A percentile compares a stretch with the other conserved stretches of the same genome.
These are phyloP conservation scores for Pisolithus marmoratus DNA, from an alignment of 768 basidiomycete genomes.

Conservation along the genomic window DNA sequence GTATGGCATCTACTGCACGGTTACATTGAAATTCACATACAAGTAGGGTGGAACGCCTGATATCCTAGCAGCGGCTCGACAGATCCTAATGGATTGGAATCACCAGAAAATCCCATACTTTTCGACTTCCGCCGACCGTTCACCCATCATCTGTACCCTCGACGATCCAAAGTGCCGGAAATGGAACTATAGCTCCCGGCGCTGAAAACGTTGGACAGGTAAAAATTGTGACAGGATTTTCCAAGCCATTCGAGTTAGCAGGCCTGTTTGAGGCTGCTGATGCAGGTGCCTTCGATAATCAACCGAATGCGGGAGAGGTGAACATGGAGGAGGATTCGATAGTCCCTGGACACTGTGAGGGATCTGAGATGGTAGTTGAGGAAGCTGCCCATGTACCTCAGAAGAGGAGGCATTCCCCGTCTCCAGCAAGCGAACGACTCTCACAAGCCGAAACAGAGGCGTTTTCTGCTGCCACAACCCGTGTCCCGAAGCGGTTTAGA, in stretches of 20 bases:
- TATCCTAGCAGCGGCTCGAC: conserved; percentile 72
- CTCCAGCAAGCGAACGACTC: neutral
- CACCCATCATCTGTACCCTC: conserved; percentile 74
- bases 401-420: conserved; percentile 17
- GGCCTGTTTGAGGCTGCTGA: conserved; percentile 80
- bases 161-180: conserved; percentile 34
- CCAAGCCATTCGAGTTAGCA: conserved; percentile 75
- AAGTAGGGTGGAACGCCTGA: conserved; percentile 86
- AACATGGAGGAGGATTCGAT: conserved; percentile 40
- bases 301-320: conserved; percentile 31
- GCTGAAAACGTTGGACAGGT: conserved; percentile 79
- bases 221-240: conserved; percentile 64
- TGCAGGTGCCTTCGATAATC: conserved; percentile 65
- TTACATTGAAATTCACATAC: neutral
- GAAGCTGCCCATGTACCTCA: conserved; percentile 33
- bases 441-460: neutral
- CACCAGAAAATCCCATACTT: conserved; percentile 92
- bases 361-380: conserved; percentile 33
- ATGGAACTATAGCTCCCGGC: conserved; percentile 50
- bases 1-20: neutral
- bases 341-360: conserved; percentile 20
- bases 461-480: neutral
- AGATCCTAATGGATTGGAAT: conserved; percentile 90
- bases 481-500: conserved; percentile 55
- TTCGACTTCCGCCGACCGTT: conserved; percentile 67